phyloP scores from a whole-genome alignment of 1,284 basidiomycete species.

The Volvariella volvacea region DNA sequence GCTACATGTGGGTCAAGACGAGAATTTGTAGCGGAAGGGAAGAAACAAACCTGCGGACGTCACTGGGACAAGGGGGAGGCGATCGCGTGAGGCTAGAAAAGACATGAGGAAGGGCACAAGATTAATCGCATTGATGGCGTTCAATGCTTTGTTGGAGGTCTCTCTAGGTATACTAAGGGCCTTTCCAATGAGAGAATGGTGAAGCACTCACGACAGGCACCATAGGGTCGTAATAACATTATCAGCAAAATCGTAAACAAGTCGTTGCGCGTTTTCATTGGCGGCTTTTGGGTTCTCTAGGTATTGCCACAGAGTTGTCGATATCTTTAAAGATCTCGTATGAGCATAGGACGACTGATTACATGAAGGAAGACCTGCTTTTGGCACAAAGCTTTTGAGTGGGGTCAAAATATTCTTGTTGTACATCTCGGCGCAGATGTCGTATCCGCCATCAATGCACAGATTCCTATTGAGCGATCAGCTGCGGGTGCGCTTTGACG shows the following conservation, averaged over 20 bases:
- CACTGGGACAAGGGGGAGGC: constrained; percentile 63
- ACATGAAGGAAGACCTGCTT: constrained; percentile 36
- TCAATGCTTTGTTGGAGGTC: constrained; percentile 87
- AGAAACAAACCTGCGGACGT: constrained; percentile 63
- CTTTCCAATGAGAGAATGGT: neutral
- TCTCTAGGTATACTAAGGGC: constrained; percentile 52
- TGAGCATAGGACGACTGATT: neutral
- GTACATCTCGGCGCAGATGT: constrained; percentile 94
- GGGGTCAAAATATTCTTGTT: constrained; percentile 88
- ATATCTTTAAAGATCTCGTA: constrained; percentile 47
- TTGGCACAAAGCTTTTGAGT: constrained; percentile 66
- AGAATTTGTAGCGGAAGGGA: neutral
- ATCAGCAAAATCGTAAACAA: constrained; percentile 83
- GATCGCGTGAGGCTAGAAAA: constrained; percentile 65
- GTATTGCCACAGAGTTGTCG: constrained; percentile 63
- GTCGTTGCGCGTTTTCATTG: constrained; percentile 62
- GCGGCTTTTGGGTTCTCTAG: constrained; percentile 52
- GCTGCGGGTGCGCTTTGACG: neutral
- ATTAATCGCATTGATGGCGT: constrained; percentile 75
- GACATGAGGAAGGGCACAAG: constrained; percentile 80
- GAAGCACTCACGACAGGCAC: constrained; percentile 78
- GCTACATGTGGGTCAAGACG: constrained; percentile 37
- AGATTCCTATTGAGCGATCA: constrained; percentile 58
- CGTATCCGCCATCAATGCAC: constrained; percentile 89
- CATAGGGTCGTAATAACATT: constrained; percentile 88